Percentiles rank a stretch among this genome's conserved stretches.
phyloP scores from a whole-genome alignment of 2,329 filamentous ascomycete genomes.

The Monosporascus sp. region DNA sequence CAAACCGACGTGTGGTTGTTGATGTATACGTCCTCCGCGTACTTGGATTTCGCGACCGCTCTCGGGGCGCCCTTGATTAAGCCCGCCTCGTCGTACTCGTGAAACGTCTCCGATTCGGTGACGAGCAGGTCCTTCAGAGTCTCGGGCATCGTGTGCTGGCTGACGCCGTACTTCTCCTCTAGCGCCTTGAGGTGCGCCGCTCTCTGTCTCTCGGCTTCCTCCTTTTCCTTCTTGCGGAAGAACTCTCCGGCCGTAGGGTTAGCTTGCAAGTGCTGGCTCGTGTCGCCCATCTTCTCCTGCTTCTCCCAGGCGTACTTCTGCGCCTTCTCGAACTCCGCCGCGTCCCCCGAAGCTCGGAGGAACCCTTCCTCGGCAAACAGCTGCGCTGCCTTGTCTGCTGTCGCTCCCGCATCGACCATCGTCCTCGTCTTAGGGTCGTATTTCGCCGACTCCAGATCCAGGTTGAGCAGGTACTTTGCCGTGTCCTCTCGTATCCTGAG shows the following conservation, averaged over 20 bases:
- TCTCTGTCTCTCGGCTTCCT: conserved; percentile 66
- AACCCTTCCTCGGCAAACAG: conserved; percentile 92
- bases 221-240: conserved; percentile 70
- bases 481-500: conserved; percentile 92
- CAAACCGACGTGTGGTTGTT: conserved; percentile 93
- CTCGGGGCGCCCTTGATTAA: conserved; percentile 82
- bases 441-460: conserved; percentile 92
- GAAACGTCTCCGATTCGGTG: conserved; percentile 76
- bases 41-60: conserved; percentile 78
- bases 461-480: conserved; percentile 90
- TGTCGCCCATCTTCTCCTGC: conserved; percentile 75
- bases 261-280: conserved; percentile 84
- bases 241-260: conserved; percentile 93
- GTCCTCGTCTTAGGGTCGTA: conserved; percentile 95
- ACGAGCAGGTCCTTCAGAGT: conserved; percentile 63
- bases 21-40: conserved; percentile 77
- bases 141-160: conserved; percentile 53
- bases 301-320: conserved; percentile 93
- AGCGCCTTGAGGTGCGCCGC: conserved; percentile 65
- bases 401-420: conserved; percentile 81
- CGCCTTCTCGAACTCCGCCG: conserved; percentile 84
- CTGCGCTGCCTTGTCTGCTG: conserved; percentile 71
- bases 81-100: conserved; percentile 91
- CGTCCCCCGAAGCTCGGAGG: conserved; percentile 81
- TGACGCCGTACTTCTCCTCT: conserved; percentile 75